Evolutionary conservation across 306 rosid genomes (phyloP).

Genomic region (Cicer judaicum): DNA sequence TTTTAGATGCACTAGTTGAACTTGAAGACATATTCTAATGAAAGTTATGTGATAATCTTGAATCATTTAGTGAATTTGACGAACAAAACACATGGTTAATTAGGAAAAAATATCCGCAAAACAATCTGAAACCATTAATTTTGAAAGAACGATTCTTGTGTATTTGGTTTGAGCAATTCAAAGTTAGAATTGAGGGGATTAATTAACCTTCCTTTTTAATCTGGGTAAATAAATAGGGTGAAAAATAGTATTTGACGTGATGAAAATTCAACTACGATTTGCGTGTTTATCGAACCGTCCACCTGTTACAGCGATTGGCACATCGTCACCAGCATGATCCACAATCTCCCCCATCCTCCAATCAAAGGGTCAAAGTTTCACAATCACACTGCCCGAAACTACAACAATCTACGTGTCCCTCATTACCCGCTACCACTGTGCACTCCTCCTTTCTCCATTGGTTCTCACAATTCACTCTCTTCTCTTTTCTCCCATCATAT

Average conservation of each 20-base stretch:
- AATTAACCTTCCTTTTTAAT: neutral
- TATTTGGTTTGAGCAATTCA: neutral
- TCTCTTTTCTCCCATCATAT: neutral
- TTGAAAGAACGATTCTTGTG: no score
- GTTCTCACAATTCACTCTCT: neutral
- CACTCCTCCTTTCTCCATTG: conserved; percentile 59
- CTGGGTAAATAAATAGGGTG: neutral
- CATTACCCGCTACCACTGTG: conserved; percentile 25
- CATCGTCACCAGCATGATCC: conserved; percentile 48
- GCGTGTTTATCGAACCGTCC: conserved; percentile 48
- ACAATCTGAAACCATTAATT: no score
- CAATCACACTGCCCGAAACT: conserved; percentile 41
- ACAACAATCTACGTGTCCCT: conserved; percentile 53
- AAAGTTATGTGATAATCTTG: no score
- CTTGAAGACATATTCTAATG: no score
- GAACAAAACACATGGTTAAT: no score
- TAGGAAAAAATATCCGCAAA: no score
- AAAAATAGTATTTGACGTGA: neutral
- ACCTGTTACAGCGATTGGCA: conserved; percentile 45
- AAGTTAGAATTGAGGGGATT: neutral
- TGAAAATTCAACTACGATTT: neutral
- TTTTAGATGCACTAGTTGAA: no score
- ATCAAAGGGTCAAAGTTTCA: conserved; percentile 12
- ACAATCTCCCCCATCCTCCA: conserved; percentile 11
- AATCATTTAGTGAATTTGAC: no score